Base-by-base conservation (phyloP, 192 early-diverging fungal species). In the Fimicolochytrium jonesii region DNA sequence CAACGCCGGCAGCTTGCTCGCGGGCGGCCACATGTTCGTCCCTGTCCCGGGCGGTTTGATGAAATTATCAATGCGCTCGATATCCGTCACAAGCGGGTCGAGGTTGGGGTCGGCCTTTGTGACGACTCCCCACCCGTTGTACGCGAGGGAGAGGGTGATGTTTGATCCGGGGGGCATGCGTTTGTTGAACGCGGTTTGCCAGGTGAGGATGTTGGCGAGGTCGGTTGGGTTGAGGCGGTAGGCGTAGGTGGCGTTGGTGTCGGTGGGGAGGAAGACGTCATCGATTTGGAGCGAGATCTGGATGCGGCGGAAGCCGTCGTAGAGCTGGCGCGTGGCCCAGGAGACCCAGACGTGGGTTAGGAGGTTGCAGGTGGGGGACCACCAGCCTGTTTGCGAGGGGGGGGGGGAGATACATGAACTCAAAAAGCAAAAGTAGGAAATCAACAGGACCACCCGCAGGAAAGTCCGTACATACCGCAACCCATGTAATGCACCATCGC, bases 401-500 rank as follows among this genome's bases (percentile, higher is more conserved):
- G n/a, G n/a, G n/a, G n/a, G n/a, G n/a, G n/a, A n/a, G n/a, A n/a
- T n/a, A n/a, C n/a, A n/a, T n/a, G n/a, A n/a, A n/a, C n/a, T n/a
- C n/a, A n/a, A n/a, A n/a, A n/a, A n/a, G n/a, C n/a, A n/a, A n/a
- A n/a, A n/a, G n/a, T n/a, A n/a, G n/a, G n/a, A n/a, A n/a, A n/a
- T n/a, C n/a, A n/a, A n/a, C n/a, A n/a, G n/a, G n/a, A n/a, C n/a
- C n/a, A n/a, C n/a, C n/a, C n/a, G n/a, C n/a, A n/a, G n/a, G n/a
- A n/a, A n/a, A n/a, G n/a, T n/a, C n/a, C n/a, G n/a, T n/a, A n/a
- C n/a, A n/a, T n/a, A n/a, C n/a, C n/a, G n/a, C n/a, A 76, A 13
- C 66, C 22, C 22, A 78, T 59, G 71, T 62, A 77, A 64, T 80
- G 80, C 13, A 67, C 59, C 75, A 77, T 79, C 44, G 80, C 65